A percentile compares a stretch with the other conserved stretches of the same genome.
These are phyloP conservation scores for Talaromyces sp. DNA, from an alignment of 2,329 filamentous ascomycete species.

Conservation along the genomic window DNA sequence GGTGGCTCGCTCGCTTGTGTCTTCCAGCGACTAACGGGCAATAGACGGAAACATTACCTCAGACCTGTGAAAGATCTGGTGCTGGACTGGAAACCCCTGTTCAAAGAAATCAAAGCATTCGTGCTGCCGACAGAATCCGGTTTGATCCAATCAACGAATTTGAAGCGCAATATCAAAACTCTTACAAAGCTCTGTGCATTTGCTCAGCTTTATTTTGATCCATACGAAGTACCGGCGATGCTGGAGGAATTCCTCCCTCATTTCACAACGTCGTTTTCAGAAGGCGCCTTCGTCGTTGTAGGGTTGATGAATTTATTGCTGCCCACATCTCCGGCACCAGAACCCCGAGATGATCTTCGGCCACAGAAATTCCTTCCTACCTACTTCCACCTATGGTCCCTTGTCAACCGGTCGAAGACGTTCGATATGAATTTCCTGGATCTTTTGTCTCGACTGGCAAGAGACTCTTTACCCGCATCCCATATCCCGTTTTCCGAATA, in stretches of 20 bases:
- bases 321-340: conserved; percentile 71
- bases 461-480: conserved; percentile 72
- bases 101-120: conserved; percentile 86
- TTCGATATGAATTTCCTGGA: conserved; percentile 88
- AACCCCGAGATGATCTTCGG: conserved; percentile 69
- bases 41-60: conserved; percentile 89
- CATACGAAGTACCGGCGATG: conserved; percentile 76
- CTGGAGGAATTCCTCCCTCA: conserved; percentile 76
- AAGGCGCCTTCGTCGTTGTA: conserved; percentile 89
- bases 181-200: conserved; percentile 88
- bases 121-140: conserved; percentile 80
- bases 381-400: conserved; percentile 93
- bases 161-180: conserved; percentile 66
- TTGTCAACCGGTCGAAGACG: conserved; percentile 82
- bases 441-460: conserved; percentile 78
- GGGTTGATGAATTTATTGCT: conserved; percentile 82
- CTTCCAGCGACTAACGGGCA: background rate
- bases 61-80: conserved; percentile 84
- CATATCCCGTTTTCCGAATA: conserved; percentile 79
- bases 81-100: conserved; percentile 90
- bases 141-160: conserved; percentile 58
- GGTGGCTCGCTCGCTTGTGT: background rate
- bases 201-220: conserved; percentile 88
- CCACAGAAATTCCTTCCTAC: conserved; percentile 88
- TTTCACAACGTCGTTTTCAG: conserved; percentile 89